Percentiles rank a stretch among this genome's conserved stretches.
phyloP scores from a whole-genome alignment of 345 rosid genomes.

The Citrus maxima region DNA sequence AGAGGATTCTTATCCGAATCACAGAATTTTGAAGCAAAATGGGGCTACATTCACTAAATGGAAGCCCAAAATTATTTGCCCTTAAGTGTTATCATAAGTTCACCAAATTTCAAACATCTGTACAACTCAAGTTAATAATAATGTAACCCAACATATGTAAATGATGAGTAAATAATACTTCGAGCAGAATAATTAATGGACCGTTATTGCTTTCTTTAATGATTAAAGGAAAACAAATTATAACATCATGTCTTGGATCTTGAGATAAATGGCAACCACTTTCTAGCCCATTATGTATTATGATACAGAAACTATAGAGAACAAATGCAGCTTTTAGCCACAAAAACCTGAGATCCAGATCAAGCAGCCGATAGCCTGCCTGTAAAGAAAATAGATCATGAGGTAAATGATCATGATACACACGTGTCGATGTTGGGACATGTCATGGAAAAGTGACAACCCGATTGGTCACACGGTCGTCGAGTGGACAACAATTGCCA shows the following conservation, averaged over 20 bases:
- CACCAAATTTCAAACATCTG: not conserved
- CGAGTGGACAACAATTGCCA: constrained; percentile 24
- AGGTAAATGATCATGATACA: constrained; percentile 10
- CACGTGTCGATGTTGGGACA: constrained; percentile 29
- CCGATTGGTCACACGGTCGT: constrained; percentile 25
- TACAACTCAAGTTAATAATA: no score
- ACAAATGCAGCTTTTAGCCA: not conserved
- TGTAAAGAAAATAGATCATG: constrained; percentile 6
- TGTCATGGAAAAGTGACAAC: constrained; percentile 32
- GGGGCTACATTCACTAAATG: not conserved
- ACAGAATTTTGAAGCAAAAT: not conserved
- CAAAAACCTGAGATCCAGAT: not conserved
- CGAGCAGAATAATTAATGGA: not conserved
- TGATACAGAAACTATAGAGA: not conserved
- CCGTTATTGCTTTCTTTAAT: not conserved
- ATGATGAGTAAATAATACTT: not conserved
- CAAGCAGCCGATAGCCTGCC: not conserved
- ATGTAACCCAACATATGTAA: not conserved
- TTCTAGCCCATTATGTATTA: not conserved
- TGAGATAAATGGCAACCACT: constrained; percentile 6
- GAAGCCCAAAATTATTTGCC: not conserved
- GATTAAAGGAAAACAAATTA: not conserved
- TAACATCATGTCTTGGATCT: not conserved
- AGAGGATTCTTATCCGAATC: no score
- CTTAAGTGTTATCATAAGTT: not conserved